Evolutionary conservation across 2,329 filamentous ascomycete genomes (phyloP).

Genomic region (Fusarium virguliforme): DNA sequence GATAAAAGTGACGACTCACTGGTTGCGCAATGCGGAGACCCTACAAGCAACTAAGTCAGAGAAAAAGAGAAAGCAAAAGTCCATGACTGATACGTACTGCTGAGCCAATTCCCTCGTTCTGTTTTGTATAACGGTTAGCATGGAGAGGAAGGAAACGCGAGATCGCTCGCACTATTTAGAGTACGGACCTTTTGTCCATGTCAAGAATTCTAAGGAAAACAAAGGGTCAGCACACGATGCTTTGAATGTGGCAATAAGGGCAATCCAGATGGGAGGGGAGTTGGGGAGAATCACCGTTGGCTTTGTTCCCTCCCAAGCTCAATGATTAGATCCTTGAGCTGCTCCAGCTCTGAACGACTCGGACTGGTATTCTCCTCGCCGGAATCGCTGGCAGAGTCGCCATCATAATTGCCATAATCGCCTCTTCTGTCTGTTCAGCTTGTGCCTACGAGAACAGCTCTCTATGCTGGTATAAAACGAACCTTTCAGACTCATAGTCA

Average conservation of each 20-base stretch:
- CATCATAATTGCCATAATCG: background rate
- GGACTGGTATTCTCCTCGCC: conserved; percentile 1
- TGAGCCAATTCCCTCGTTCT: no score
- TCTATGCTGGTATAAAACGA: background rate
- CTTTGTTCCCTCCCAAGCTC: background rate
- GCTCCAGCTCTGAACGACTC: background rate
- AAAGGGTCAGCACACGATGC: no score
- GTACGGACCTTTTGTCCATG: no score
- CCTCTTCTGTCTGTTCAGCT: background rate
- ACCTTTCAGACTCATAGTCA: background rate
- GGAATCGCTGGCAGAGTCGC: background rate
- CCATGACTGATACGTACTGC: no score
- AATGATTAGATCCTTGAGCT: background rate
- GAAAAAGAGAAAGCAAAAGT: no score
- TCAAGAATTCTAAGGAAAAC: no score
- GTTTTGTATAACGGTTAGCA: no score
- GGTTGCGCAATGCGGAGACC: no score
- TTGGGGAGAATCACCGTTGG: background rate
- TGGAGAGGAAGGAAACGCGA: no score
- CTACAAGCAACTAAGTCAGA: no score
- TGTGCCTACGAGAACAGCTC: background rate
- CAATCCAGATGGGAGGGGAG: background rate
- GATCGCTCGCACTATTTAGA: no score
- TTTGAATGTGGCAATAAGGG: background rate
- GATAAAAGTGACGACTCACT: no score